Evolutionary conservation across 2,329 filamentous ascomycete species (phyloP), one percentile per base, ranked within the genome.

Genomic region (Calonectria naviculata): DNA sequence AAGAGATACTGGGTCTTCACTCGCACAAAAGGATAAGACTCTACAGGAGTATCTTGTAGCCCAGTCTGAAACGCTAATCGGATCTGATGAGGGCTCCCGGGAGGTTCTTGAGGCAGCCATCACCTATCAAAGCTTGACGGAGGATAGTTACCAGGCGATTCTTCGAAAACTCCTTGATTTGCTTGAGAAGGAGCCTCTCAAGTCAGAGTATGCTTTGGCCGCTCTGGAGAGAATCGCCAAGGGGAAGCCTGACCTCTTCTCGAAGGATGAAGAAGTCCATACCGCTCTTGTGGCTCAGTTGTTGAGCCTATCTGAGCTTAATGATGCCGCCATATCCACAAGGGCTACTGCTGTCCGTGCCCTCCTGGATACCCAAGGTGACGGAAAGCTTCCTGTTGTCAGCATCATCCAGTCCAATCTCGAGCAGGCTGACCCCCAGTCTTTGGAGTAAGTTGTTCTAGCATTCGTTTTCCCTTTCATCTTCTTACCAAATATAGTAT

Each of bases 401-500:
- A 83, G 82, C 8, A 87, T 92, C 8, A 86, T 92, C 9, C 87
- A 89, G 67, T 83, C 85, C 21, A 90, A 90, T 56, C 83, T 92
- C 3, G 87, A 90, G 66, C 82, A 79, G 12, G 87, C 85, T 2
- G 83, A 83, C 0, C 77, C 84, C 1, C 84, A 85, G 19, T 90
- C 89, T 2, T 80, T 92, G 2, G 84, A 85, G 87, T 89, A 84
- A 78, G 87, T 81, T 9, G 0, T 46, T 46, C 26, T 1, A 29
- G 12, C 7, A 42, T 24, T 5, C 21, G 19, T 24, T 17, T 1
- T 31, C 15, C 6, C 12, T 12, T 6, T 19, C 44, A 19, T 26
- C 19, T 28, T 31, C 65, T 70, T 34, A 74, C 54, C n/a, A 2
- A 28, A 2, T 29, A 34, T 15, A 89, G 87, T 13, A 84, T 91